Evolutionary conservation across 2,329 filamentous ascomycete species (phyloP), one percentile per base, ranked within the genome.

Genomic region (Pseudogymnoascus sp.): DNA sequence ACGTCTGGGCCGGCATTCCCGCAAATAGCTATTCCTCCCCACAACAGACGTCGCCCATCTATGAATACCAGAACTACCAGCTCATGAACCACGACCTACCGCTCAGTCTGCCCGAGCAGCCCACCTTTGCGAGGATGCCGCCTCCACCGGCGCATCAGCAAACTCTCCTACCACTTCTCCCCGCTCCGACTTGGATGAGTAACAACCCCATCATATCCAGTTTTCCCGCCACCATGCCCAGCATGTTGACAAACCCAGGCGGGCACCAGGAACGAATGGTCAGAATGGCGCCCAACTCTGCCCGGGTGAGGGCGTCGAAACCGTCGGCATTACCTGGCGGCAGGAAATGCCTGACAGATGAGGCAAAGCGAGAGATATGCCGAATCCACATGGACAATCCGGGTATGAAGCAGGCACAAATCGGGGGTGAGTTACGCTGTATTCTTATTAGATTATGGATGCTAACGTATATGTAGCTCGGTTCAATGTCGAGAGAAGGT

Each of bases 401-500:
- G 21, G 88, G 85, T 59, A 87, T 91, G 53, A 96, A 96, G 77
- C 94, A 99, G 78, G 94, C 92, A 16, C 93, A 97, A 72, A 99
- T 99, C 76, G 94, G 94, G 77, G 84, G 87, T 90, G 79, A 75
- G 84, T 74, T 59, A 21, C 21, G 33, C 61, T 37, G 12, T n/a
- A 23, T 53, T 63, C 10, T 44, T 61, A 8, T 62, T 21, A 23
- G 47, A 44, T 37, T 25, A 14, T 47, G 42, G 40, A 68, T 73
- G 67, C 76, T 79, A 67, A 77, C 70, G 16, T 59, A 64, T 62
- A 44, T 62, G 35, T 69, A 90, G 89, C 88, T 64, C 86, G 92
- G 73, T 99, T 99, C 77, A 93, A 92, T 37, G 94, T 99, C 61
- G 94, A 99, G 78, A 82, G 94, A 88, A 97, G 94, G 94, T 97